Evolutionary conservation across 2,329 filamentous ascomycete genomes (phyloP), one percentile per base, ranked within the genome.

Genomic region (Chalaropsis thielavioides): DNA sequence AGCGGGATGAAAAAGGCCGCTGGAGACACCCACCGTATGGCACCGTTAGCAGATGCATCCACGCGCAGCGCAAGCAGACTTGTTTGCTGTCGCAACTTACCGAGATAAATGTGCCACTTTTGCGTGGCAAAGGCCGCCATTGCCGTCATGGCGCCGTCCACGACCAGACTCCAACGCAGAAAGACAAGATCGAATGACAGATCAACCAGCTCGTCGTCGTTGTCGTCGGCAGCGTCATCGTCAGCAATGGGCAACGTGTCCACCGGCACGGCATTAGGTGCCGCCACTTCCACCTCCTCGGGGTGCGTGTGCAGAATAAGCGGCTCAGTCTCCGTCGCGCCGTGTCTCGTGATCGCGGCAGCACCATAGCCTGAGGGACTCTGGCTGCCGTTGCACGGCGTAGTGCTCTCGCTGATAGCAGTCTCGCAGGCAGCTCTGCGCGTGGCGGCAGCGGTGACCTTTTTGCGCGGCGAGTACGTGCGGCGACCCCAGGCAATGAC

Each of bases 91-190:
- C 35, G 7, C 35, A 4, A 64, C 76, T 69, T 70, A 80, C 80
- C 77, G 0, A 88, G 73, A 69, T 87, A 89, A 59, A 89, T 83
- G 69, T 90, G 86, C 84, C 85, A 89, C 1, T 80, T 79, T 60
- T 81, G 67, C 0, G 80, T 83, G 0, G 85, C 83, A 68, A 88
- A 85, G 0, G 83, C 81, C 0, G 84, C 81, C 0, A 83, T 75
- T 1, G 81, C 81, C 0, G 87, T 90, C 24, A 90, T 74, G 0
- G 82, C 69, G 0, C 85, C 85, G 69, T 90, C 87, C 0, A 84
- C 75, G 0, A 89, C 72, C 2, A 89, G 75, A 67, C 83, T 87
- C 76, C 81, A 87, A 2, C 83, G 78, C 2, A 87, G 76, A 69
- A 88, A 89, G 43, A 84, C 77, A 1, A 90, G 76, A 67, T 90